Evolutionary conservation across 371 early-diverging fungal species (phyloP).

Genomic region (Choanephora cucurbitarum): DNA sequence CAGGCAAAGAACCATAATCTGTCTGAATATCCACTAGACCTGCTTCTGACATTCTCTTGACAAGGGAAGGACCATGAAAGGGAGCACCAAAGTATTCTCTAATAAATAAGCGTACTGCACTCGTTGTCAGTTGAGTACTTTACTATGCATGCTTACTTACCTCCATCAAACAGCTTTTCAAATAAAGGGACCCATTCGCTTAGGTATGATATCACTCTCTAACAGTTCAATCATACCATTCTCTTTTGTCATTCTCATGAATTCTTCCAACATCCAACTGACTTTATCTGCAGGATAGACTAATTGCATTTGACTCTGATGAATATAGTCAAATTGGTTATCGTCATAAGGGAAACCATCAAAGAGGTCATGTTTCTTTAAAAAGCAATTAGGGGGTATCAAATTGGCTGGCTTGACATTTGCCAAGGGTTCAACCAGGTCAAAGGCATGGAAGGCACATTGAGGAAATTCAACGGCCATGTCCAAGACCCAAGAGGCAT

Average conservation of each 20-base stretch:
- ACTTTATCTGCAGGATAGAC: constrained; percentile 29
- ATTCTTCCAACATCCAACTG: constrained; percentile 21
- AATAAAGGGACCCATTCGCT: constrained; percentile 22
- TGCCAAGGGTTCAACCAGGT: constrained; percentile 23
- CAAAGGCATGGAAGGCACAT: constrained; percentile 32
- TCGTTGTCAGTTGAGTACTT: not conserved
- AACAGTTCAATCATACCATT: constrained; percentile 43
- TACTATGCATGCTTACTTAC: no score
- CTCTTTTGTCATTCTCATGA: constrained; percentile 35
- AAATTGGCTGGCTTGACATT: not conserved
- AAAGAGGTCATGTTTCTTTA: constrained; percentile 24
- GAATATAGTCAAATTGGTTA: constrained; percentile 36
- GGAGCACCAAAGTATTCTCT: constrained; percentile 9
- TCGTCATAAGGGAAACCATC: constrained; percentile 22
- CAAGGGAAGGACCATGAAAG: constrained; percentile 22
- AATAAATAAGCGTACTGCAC: constrained; percentile 5
- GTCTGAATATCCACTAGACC: constrained; percentile 29
- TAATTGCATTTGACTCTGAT: constrained; percentile 36
- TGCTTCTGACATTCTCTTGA: constrained; percentile 20
- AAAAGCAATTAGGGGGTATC: constrained; percentile 27
- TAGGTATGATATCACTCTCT: constrained; percentile 23
- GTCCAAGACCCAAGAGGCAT: constrained; percentile 39
- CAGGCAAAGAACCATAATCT: constrained; percentile 42
- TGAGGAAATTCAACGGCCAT: constrained; percentile 38
- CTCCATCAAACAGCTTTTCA: constrained; percentile 4